A percentile compares a stretch with the other conserved stretches of the same genome.
These are phyloP conservation scores for grape (Vitis vinifera) DNA, from an alignment of 164 flowering plant genomes.

Conservation along the genomic window ASM3070453v1 NC_081817.1:21302001-21302500, in stretches of 20 bases:
- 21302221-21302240: background rate
- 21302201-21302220: background rate
- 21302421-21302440: too few relatives aligned
- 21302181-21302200: background rate
- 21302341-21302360: constrained; percentile 4
- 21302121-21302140: too few relatives aligned
- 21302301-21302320: background rate
- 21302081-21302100: too few relatives aligned
- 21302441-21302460: too few relatives aligned
- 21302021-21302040: too few relatives aligned
- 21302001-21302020: too few relatives aligned
- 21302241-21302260: constrained; percentile 1
- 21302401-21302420: too few relatives aligned
- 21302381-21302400: too few relatives aligned
- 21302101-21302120: too few relatives aligned
- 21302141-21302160: background rate
- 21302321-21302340: background rate
- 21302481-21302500: background rate
- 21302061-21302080: too few relatives aligned
- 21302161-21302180: background rate
- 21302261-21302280: background rate
- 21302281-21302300: constrained; percentile 7
- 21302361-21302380: background rate
- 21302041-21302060: too few relatives aligned
- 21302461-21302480: too few relatives aligned